Evolutionary conservation across 2,329 filamentous ascomycete genomes (phyloP), one percentile per base, ranked within the genome.

Genomic region (Ascosphaera apis): DNA sequence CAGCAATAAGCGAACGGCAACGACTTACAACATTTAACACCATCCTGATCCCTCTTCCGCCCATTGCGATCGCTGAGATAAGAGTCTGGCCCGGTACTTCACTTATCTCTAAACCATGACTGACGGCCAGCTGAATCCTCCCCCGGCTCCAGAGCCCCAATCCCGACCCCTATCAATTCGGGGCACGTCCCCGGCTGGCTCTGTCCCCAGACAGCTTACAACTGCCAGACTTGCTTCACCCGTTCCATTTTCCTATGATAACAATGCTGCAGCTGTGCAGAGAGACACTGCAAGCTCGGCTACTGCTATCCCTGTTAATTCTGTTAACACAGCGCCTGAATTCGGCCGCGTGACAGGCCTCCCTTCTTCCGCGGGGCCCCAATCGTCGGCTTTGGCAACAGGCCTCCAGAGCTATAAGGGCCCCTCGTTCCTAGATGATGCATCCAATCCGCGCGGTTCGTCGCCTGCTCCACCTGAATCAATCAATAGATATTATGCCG

Each of bases 351-450:
- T 33, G 31, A 18, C 15, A 11, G 31, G 13, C 13, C 31, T 18
- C 8, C 54, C 54, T 43, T 67, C 69, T 15, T 76, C 70, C 35
- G 69, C 75, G 4, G 82, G 81, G 1, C 83, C 82, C 4, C 82
- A 82, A 16, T 70, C 83, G 34, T 93, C 86, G 17, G 84, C 83
- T 41, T 68, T 95, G 37, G 83, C 86, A 25, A 79, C 80, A 17
- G 86, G 82, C n/a, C 61, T 93, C 42, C 78, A 78, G 40, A 73
- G 76, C 45, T 78, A 75, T 8, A 12, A 12, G 11, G 31, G 6
- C 4, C 31, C 31, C 31, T 9, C 18, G 11, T 11, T 4, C 5
- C 12, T 33, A 6, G 17, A 12, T 21, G 31, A 33, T 16, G 6
- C 13, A 9, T 11, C 31, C 7, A 33, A 16, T 15, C 31, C 18